phyloP scores from a whole-genome alignment of 2,329 filamentous ascomycete species.

The Cryphonectria japonica region DNA sequence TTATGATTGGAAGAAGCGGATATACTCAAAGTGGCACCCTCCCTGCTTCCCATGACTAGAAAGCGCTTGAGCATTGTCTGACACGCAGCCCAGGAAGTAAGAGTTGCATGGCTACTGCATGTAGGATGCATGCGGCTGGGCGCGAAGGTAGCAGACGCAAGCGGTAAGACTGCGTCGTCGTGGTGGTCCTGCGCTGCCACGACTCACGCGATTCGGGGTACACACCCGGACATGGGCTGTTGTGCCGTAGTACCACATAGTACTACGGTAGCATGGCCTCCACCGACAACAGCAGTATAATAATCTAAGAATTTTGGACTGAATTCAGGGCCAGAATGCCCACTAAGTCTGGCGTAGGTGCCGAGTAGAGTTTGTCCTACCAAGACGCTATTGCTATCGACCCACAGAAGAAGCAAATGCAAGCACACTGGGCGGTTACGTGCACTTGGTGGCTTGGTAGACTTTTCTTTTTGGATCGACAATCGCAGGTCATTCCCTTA shows the following conservation, averaged over 20 bases:
- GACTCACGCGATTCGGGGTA: neutral
- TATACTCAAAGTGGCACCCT: neutral
- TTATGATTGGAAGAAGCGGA: neutral
- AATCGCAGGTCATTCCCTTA: neutral
- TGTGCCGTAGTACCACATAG: neutral
- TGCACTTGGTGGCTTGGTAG: neutral
- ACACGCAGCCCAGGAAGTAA: neutral
- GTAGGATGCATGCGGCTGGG: conserved; percentile 5
- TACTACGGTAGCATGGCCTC: neutral
- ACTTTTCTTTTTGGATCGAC: neutral
- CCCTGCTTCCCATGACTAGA: neutral
- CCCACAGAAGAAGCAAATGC: neutral
- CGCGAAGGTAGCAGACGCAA: conserved; percentile 7
- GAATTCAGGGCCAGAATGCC: neutral
- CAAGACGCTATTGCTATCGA: conserved; percentile 2
- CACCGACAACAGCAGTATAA: neutral
- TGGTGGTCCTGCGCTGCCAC: conserved; percentile 3
- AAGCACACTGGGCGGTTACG: neutral
- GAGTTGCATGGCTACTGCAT: neutral
- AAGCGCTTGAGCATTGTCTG: too few species aligned
- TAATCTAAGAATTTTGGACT: neutral
- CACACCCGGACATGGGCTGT: neutral
- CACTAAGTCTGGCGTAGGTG: neutral
- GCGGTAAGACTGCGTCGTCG: conserved; percentile 6
- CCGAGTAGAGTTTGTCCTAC: neutral